Evolutionary conservation across 1,284 basidiomycete species (phyloP), one percentile per base, ranked within the genome.

Genomic region (Microbotryum scabiosae): DNA sequence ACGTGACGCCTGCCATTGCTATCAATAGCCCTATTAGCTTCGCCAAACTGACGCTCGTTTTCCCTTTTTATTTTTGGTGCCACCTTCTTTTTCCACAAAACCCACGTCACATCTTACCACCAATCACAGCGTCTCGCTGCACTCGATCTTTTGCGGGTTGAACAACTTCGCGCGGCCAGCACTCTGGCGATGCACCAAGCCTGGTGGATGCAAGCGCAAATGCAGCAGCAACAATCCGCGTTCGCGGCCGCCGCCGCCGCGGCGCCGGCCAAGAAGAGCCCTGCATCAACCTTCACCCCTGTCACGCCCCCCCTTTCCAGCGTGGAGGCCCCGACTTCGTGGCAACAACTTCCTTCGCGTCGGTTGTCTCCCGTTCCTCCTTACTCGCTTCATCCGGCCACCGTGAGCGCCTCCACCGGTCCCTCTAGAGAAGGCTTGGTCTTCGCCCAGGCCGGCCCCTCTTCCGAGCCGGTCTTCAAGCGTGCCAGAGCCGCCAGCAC

Each of bases 101-200:
- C 10, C 16, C 36, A 18, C 48, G 12, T 21, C 26, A 18, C 12
- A 41, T 41, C 14, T 41, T 30, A 30, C 12, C 9, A 41, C 20
- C 21, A 5, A 16, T 7, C 8, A 18, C 57, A 68, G 66, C 61
- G 69, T 12, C 61, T 70, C 25, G 65, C 68, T 32, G 66, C 68
- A 1, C 48, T 65, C 23, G 69, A 67, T 50, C 43, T 44, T 7
- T 49, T 68, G 32, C 56, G 63, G 14, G 61, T 65, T 2, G 69
- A 71, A 49, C 69, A 71, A 51, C 56, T 69, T 10, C 61, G 65
- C 30, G 65, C 63, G 8, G 59, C 59, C n/a, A 51, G 55, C 52
- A 58, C 60, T 20, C 43, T 67, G 49, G 61, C 57, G 7, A 48
- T 57, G 23, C 57, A 56, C 21, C 54, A 61, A 50, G 56, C 54